Conservation (phyloP, 2,329 filamentous ascomycete genomes). For the Fusarium sp. region DNA sequence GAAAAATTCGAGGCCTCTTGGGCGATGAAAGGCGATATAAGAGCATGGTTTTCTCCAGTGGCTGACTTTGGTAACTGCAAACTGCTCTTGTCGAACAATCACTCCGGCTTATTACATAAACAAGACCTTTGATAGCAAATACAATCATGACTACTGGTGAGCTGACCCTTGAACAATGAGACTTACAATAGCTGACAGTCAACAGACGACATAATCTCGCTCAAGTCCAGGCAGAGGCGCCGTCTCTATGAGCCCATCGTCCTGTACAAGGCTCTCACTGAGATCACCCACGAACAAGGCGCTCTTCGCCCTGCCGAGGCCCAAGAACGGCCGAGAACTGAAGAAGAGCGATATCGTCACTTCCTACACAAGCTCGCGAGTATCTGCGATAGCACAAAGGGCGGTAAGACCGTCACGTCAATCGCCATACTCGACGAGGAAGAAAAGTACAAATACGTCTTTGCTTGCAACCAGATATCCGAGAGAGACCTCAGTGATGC, state of each 20-base stretch:
- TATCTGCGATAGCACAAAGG: conserved; percentile 43
- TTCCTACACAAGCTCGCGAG: conserved; percentile 47
- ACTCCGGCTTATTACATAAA: neutral
- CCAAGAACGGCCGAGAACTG: neutral
- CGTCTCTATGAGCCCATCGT: conserved; percentile 45
- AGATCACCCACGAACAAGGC: conserved; percentile 20
- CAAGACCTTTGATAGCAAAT: neutral
- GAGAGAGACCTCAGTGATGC: neutral
- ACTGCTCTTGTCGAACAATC: neutral
- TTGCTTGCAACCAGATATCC: conserved; percentile 44
- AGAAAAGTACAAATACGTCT: conserved; percentile 42
- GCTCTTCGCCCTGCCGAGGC: neutral
- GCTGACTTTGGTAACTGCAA: neutral
- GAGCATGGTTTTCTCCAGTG: neutral
- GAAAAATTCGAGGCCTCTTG: neutral
- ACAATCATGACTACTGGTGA: conserved; percentile 12
- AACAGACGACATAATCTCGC: neutral
- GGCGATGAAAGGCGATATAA: neutral
- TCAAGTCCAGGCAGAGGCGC: conserved; percentile 33
- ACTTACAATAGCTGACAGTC: accelerated
- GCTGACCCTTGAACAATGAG: accelerated
- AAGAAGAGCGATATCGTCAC: conserved; percentile 37
- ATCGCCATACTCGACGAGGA: conserved; percentile 43
- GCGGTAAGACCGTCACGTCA: conserved; percentile 45
- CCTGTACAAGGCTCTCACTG: conserved; percentile 38